Conservation (phyloP, 2,329 filamentous ascomycete genomes). For the Penicillium glabrum region DNA sequence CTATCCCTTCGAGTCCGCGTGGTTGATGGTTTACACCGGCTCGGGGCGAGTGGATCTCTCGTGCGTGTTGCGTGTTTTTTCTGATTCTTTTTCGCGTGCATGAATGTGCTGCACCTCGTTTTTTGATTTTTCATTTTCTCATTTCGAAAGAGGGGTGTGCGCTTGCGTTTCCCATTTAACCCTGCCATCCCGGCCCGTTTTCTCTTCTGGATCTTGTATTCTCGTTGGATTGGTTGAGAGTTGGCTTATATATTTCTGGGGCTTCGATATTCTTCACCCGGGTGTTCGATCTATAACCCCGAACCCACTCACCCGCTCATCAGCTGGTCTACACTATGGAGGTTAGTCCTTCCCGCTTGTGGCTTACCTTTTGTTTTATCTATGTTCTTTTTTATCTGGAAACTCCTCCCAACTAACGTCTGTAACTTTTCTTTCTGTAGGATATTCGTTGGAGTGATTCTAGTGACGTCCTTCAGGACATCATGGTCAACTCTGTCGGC, state of each 20-base stretch:
- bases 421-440: neutral
- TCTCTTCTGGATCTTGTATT: neutral
- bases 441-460: slow-evolving; percentile 23
- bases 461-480: slow-evolving; percentile 34
- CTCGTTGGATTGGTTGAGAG: neutral
- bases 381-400: neutral
- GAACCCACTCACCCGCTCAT: neutral
- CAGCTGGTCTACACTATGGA: slow-evolving; percentile 3
- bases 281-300: neutral
- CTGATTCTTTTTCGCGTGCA: slow-evolving; percentile 11
- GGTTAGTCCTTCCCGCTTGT: slow-evolving; percentile 3
- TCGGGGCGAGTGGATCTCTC: slow-evolving; percentile 13
- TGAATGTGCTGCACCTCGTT: slow-evolving; percentile 14
- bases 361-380: neutral
- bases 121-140: slow-evolving; percentile 2
- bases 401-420: neutral
- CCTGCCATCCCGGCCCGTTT: neutral
- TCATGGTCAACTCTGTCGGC: slow-evolving; percentile 22
- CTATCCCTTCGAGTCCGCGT: slow-evolving; percentile 11
- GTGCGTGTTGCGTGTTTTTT: slow-evolving; percentile 5
- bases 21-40: slow-evolving; percentile 15
- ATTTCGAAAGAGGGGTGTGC: neutral
- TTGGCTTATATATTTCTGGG: neutral
- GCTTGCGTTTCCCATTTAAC: slow-evolving; percentile 9
- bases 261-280: neutral